Evolutionary conservation across 768 basidiomycete genomes (phyloP).

Genomic region (Candolleomyces aberdarensis): DNA sequence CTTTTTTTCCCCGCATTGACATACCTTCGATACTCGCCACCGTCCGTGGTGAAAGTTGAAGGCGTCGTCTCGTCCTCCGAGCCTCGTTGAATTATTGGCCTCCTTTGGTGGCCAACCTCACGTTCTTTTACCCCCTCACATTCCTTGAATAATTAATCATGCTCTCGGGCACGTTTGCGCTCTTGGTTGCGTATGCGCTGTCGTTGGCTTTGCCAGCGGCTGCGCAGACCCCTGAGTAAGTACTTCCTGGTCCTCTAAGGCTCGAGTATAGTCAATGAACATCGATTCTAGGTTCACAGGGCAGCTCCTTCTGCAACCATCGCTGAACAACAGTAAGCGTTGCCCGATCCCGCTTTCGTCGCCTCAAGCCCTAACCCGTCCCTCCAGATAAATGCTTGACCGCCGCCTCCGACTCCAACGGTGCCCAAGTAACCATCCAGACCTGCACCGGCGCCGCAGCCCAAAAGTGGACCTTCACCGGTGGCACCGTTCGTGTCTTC

Average conservation of each 20-base stretch:
- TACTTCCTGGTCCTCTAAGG: neutral
- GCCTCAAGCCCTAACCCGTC: neutral
- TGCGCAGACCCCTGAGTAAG: conserved; percentile 8
- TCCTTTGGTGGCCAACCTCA: no score
- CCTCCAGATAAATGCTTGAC: conserved; percentile 48
- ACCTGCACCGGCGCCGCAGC: conserved; percentile 40
- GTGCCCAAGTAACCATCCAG: conserved; percentile 45
- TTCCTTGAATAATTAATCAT: no score
- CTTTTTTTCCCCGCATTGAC: no score
- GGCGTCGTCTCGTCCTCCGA: no score
- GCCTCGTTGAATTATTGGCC: no score
- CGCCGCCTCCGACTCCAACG: conserved; percentile 46
- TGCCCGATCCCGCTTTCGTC: neutral
- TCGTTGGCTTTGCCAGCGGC: neutral
- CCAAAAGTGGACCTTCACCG: conserved; percentile 49
- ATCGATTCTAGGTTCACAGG: conserved; percentile 1
- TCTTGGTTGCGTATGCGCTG: neutral
- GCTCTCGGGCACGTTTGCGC: neutral
- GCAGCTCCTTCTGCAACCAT: conserved; percentile 1
- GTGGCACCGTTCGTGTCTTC: conserved; percentile 40
- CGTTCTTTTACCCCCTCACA: no score
- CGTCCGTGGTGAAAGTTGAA: no score
- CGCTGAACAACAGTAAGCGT: conserved; percentile 4
- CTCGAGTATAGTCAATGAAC: neutral
- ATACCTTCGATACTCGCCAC: no score